A percentile compares a stretch with the other conserved stretches of the same genome.
Conservation (phyloP, 2,329 filamentous ascomycete genomes). For the Cladosporium sp. region DNA sequence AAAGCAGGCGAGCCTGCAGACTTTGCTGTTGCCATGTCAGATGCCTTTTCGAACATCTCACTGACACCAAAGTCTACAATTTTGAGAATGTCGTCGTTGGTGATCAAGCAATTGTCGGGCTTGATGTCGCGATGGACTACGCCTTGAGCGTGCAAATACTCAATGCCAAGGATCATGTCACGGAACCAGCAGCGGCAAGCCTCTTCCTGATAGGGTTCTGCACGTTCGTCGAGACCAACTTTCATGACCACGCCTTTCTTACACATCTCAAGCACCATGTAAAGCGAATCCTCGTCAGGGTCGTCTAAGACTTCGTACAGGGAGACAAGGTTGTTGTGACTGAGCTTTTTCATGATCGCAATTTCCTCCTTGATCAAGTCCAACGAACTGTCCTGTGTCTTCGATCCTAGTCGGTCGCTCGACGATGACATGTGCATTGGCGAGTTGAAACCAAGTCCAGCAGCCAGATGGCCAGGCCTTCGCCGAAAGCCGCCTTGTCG, state of each 20-base stretch:
- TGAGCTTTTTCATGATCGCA: constrained; percentile 97
- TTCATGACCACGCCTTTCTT: constrained; percentile 98
- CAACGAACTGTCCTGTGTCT: constrained; percentile 65
- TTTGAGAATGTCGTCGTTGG: constrained; percentile 87
- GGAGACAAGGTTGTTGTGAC: constrained; percentile 89
- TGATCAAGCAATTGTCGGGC: constrained; percentile 90
- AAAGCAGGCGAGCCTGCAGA: constrained; percentile 94
- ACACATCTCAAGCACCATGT: constrained; percentile 99
- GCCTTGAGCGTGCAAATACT: constrained; percentile 91
- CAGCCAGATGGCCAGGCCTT: constrained; percentile 49
- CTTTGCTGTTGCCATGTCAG: constrained; percentile 85
- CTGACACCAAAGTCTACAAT: constrained; percentile 99
- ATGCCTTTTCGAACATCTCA: constrained; percentile 91
- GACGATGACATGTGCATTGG: constrained; percentile 58
- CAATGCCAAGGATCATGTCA: constrained; percentile 89
- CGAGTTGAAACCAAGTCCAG: constrained; percentile 57
- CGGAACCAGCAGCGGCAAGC: constrained; percentile 87
- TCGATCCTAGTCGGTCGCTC: constrained; percentile 43
- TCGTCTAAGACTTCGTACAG: constrained; percentile 94
- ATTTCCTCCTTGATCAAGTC: constrained; percentile 93
- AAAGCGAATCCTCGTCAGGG: constrained; percentile 89
- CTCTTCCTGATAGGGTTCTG: constrained; percentile 77
- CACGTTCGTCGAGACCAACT: constrained; percentile 77
- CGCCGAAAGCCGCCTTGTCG: constrained; percentile 52
- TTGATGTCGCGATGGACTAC: constrained; percentile 97